Evolutionary conservation across 805 yeast genomes (phyloP).

Genomic region (Wickerhamomyces bisporus): DNA sequence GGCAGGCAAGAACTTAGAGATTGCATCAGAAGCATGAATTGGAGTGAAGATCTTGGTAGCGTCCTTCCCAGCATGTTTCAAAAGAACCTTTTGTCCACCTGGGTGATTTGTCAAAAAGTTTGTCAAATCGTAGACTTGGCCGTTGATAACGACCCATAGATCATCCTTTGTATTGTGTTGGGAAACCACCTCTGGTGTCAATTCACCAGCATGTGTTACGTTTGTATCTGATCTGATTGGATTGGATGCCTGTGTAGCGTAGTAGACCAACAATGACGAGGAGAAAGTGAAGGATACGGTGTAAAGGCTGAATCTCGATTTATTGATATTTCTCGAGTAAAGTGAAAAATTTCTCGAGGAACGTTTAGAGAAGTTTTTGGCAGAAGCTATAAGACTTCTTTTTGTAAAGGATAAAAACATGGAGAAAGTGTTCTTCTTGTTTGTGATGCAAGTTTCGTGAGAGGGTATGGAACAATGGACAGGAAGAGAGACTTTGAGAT

Average conservation of each 20-base stretch:
- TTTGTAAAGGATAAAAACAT: no score
- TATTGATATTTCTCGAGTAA: not conserved
- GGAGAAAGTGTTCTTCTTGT: no score
- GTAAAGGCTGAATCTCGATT: not conserved
- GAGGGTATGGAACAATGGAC: no score
- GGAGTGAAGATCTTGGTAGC: slow-evolving; percentile 85
- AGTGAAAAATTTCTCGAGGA: slow-evolving; percentile 1
- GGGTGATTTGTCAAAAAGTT: slow-evolving; percentile 77
- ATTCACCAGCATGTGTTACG: not conserved
- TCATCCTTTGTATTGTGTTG: slow-evolving; percentile 39
- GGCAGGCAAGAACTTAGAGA: slow-evolving; percentile 53
- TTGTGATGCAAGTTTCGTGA: no score
- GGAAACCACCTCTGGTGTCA: slow-evolving; percentile 24
- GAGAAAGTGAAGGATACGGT: not conserved
- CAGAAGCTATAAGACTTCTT: no score
- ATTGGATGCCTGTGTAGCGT: no score
- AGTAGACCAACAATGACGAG: not conserved
- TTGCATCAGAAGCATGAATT: slow-evolving; percentile 84
- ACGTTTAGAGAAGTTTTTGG: not conserved
- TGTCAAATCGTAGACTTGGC: slow-evolving; percentile 74
- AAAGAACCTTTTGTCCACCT: slow-evolving; percentile 67
- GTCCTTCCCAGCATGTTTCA: slow-evolving; percentile 77
- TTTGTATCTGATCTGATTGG: not conserved
- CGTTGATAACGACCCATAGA: slow-evolving; percentile 83
- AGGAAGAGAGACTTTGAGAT: no score